A percentile compares a stretch with the other conserved stretches of the same genome.
Evolutionary conservation across 495 filamentous ascomycete genomes (phyloP).

Genomic region (Aspergillus indologenus): DNA sequence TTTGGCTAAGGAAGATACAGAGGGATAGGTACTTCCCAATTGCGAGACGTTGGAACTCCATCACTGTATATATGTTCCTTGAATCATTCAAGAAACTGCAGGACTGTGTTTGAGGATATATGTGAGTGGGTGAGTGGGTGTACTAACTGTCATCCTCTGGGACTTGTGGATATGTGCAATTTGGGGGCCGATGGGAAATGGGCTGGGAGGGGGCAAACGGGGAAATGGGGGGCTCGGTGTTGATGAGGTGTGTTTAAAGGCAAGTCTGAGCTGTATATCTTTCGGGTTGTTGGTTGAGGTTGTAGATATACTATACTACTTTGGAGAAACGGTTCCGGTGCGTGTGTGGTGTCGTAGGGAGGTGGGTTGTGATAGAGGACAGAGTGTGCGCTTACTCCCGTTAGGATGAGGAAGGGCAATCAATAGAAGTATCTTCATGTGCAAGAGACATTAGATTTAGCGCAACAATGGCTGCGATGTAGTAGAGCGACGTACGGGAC

Average conservation of each 20-base stretch:
- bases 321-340: too few relatives aligned
- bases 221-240: slow-evolving; percentile 21
- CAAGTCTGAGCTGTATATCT: slow-evolving; percentile 49
- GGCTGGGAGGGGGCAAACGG: slow-evolving; percentile 2
- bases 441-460: too few relatives aligned
- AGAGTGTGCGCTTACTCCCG: too few relatives aligned
- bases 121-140: neutral
- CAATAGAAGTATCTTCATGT: too few relatives aligned
- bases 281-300: neutral
- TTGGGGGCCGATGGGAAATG: neutral
- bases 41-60: neutral
- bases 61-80: neutral
- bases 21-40: slow-evolving; percentile 9
- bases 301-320: neutral
- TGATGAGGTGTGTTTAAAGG: slow-evolving; percentile 43
- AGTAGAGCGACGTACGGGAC: too few relatives aligned
- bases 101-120: neutral
- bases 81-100: neutral
- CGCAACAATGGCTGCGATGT: too few relatives aligned
- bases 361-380: too few relatives aligned
- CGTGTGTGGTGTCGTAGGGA: too few relatives aligned
- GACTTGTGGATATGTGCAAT: neutral
- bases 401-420: too few relatives aligned
- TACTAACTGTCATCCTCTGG: neutral
- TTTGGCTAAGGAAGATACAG: neutral